Percentiles rank a stretch among this genome's conserved stretches.
Conservation (phyloP, 768 basidiomycete genomes). For the Nevesoporus exiguus region DNA sequence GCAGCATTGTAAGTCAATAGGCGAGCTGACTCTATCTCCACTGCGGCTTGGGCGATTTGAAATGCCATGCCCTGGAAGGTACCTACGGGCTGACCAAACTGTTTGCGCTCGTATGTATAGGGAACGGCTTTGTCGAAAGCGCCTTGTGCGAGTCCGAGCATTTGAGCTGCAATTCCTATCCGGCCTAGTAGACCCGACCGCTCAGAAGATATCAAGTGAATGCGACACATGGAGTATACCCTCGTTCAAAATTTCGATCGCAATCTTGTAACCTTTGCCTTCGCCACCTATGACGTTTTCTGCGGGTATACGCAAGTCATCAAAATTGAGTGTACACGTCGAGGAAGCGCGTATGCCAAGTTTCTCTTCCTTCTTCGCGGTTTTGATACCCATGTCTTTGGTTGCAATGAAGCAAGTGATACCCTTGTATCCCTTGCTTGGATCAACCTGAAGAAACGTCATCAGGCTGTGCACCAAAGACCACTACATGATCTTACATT, state of each 20-base stretch:
- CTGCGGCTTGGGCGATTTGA: constrained; percentile 88
- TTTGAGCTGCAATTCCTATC: constrained; percentile 97
- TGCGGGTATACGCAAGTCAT: constrained; percentile 80
- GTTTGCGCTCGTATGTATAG: constrained; percentile 89
- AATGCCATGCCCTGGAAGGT: constrained; percentile 96
- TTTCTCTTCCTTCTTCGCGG: constrained; percentile 99
- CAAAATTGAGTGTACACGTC: constrained; percentile 92
- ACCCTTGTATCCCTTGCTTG: constrained; percentile 95
- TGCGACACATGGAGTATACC: constrained; percentile 37
- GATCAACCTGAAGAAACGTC: constrained; percentile 55
- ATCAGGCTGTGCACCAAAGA: not conserved
- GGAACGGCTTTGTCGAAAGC: constrained; percentile 95
- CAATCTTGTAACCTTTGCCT: constrained; percentile 93
- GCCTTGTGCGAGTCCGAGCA: constrained; percentile 97
- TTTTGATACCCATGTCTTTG: constrained; percentile 94
- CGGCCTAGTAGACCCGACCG: constrained; percentile 47
- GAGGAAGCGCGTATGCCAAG: constrained; percentile 95
- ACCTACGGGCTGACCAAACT: constrained; percentile 92
- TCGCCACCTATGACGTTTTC: constrained; percentile 92
- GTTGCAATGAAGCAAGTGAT: constrained; percentile 97
- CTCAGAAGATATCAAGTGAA: not conserved
- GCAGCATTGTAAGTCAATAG: constrained; percentile 96
- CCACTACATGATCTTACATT: constrained; percentile 54
- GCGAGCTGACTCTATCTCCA: constrained; percentile 86
- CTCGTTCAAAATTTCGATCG: constrained; percentile 96